A percentile compares a stretch with the other conserved stretches of the same genome.
phyloP scores from a whole-genome alignment of 345 rosid genomes.

The Rhizophora apiculata region DNA sequence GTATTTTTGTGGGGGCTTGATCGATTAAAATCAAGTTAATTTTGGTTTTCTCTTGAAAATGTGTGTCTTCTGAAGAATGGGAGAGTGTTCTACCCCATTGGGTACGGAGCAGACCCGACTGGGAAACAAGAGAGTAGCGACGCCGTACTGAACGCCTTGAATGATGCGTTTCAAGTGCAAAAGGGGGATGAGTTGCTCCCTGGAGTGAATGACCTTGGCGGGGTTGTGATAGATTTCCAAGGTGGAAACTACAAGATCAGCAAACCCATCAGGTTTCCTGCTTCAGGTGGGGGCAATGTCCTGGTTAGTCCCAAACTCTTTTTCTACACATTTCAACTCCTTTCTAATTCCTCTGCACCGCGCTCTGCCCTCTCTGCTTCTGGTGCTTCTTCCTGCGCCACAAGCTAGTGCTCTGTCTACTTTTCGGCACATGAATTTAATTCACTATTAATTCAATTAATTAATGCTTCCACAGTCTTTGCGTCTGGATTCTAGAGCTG shows the following conservation, averaged over 20 bases:
- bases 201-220: constrained; percentile 67
- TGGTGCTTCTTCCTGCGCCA: too few relatives aligned
- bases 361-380: too few relatives aligned
- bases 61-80: constrained; percentile 33
- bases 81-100: constrained; percentile 48
- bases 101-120: constrained; percentile 73
- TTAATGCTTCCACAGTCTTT: too few relatives aligned
- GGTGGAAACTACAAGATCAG: constrained; percentile 64
- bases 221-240: constrained; percentile 56
- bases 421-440: too few relatives aligned
- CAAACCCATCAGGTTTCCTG: constrained; percentile 57
- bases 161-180: constrained; percentile 49
- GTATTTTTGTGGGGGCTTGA: neutral
- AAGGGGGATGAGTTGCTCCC: constrained; percentile 42
- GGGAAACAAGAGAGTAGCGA: constrained; percentile 58
- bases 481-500: too few relatives aligned
- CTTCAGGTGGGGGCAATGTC: constrained; percentile 51
- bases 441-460: too few relatives aligned
- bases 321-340: too few relatives aligned
- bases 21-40: constrained; percentile 34
- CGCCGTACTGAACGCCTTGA: constrained; percentile 51
- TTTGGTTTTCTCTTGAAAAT: neutral
- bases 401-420: too few relatives aligned
- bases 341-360: too few relatives aligned
- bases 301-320: too few relatives aligned